Evolutionary conservation across 1,284 basidiomycete genomes (phyloP).

Genomic region (Heterobasidion annosum): DNA sequence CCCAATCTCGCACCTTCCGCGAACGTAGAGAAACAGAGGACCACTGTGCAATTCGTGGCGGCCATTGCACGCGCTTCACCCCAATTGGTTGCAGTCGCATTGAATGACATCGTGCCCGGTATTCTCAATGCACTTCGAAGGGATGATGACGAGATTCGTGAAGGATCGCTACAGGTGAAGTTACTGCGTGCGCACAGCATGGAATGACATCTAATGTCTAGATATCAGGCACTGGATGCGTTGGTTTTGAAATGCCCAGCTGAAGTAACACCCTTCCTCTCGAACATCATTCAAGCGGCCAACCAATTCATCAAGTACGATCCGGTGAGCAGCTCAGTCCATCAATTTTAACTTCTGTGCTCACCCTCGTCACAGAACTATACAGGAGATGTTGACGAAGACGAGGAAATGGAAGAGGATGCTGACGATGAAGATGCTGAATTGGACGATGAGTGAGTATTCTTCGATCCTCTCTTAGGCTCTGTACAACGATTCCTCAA

Average conservation of each 20-base stretch:
- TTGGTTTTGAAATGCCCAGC: conserved; percentile 77
- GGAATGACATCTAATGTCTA: neutral
- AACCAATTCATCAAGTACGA: conserved; percentile 86
- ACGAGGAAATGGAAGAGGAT: conserved; percentile 74
- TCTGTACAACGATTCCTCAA: neutral
- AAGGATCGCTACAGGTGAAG: conserved; percentile 63
- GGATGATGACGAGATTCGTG: conserved; percentile 77
- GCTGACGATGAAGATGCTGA: conserved; percentile 77
- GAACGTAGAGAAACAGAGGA: conserved; percentile 60
- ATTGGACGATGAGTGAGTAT: conserved; percentile 64
- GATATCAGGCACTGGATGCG: conserved; percentile 68
- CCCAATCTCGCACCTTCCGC: conserved; percentile 48
- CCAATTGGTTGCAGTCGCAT: conserved; percentile 46
- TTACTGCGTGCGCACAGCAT: neutral
- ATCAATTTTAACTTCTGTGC: neutral
- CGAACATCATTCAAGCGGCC: conserved; percentile 60
- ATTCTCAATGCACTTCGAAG: conserved; percentile 57
- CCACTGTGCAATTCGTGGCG: conserved; percentile 74
- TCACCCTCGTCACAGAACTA: conserved; percentile 58
- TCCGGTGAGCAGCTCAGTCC: conserved; percentile 48
- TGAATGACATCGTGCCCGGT: conserved; percentile 57
- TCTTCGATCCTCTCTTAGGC: neutral
- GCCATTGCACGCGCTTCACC: conserved; percentile 71
- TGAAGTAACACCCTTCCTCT: conserved; percentile 71
- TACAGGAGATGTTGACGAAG: conserved; percentile 73